Base-by-base conservation (phyloP, 2,329 filamentous ascomycete genomes). In the Hymenoscyphus scutula region DNA sequence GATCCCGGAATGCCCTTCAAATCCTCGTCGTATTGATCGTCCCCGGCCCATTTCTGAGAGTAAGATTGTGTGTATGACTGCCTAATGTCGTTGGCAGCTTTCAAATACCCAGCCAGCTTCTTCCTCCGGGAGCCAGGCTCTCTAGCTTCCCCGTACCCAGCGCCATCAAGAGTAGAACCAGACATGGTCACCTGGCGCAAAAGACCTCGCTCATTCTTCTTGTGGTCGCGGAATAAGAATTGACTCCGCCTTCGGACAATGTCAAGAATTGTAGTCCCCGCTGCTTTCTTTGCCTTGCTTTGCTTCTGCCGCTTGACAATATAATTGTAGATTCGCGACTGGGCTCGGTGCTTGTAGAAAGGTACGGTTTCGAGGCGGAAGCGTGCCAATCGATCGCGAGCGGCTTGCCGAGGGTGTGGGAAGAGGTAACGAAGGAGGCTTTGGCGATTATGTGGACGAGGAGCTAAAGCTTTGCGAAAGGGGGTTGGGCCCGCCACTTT, bases 331-430 rank as follows among this genome's bases (percentile, higher is more conserved):
- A 97, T 86, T 61, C 87, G 85, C 41, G 88, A 88, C 76, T 96
- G 92, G 8, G 91, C 78, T 59, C 83, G 81, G 73, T 88, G 85
- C 71, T 89, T 90, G 70, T 91, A 82, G 58, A 81, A 79, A 13
- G 91, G 90, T 27, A 96, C 76, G 5, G 85, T 90, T 70, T 92
- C 86, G 82, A 91, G 84, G 66, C 86, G 90, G 74, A 97, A 86
- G 68, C 82, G 80, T 69, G 88, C 82, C 60, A 95, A 80, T 65
- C 83, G 84, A 64, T 86, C 70, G 87, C 87, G 68, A 82, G 88
- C 87, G 65, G 82, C 84, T 74, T 84, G 84, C 60, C 84, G 72
- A 65, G 83, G 78, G 68, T 81, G 79, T n/a, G 89, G 88, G 71
- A 92, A 87, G 65, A 93, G 80, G 74, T 86, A 87, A 69, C 88